Percentiles rank a stretch among this genome's conserved stretches.
phyloP scores from a whole-genome alignment of 1,284 basidiomycete species.

The Phylloboletellus chloephorus region DNA sequence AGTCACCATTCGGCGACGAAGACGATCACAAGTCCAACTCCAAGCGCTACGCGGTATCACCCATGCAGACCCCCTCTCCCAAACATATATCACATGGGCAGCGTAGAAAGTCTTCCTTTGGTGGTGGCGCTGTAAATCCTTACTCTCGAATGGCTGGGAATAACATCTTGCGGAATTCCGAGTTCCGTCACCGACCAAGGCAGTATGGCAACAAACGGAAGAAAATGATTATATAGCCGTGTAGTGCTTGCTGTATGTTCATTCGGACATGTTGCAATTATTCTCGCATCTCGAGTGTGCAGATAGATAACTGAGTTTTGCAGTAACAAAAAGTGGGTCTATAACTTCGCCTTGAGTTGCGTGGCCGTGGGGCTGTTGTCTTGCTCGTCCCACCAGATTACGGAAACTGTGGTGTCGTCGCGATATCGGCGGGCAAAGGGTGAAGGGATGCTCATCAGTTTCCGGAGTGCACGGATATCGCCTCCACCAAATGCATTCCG shows the following conservation, averaged over 20 bases:
- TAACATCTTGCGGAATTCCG: constrained; percentile 33
- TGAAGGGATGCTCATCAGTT: constrained; percentile 80
- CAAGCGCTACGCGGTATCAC: constrained; percentile 28
- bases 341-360: constrained; percentile 39
- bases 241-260: constrained; percentile 12
- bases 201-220: constrained; percentile 32
- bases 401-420: constrained; percentile 90
- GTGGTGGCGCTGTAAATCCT: constrained; percentile 33
- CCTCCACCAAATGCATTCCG: constrained; percentile 92
- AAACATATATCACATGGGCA: constrained; percentile 22
- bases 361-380: constrained; percentile 29
- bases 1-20: constrained; percentile 33
- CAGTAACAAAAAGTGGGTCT: constrained; percentile 1
- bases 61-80: constrained; percentile 22
- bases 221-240: constrained; percentile 26
- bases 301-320: neutral
- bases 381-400: constrained; percentile 76
- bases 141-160: constrained; percentile 31
- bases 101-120: constrained; percentile 31
- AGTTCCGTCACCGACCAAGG: constrained; percentile 18
- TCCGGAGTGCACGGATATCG: constrained; percentile 61
- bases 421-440: constrained; percentile 75
- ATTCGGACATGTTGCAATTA: constrained; percentile 7
- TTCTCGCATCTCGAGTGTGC: constrained; percentile 3
- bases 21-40: constrained; percentile 19